A percentile compares a stretch with the other conserved stretches of the same genome.
These are phyloP conservation scores for Aquilaria agallochum DNA, from an alignment of 441 rosid species.

Conservation along the genomic window DNA sequence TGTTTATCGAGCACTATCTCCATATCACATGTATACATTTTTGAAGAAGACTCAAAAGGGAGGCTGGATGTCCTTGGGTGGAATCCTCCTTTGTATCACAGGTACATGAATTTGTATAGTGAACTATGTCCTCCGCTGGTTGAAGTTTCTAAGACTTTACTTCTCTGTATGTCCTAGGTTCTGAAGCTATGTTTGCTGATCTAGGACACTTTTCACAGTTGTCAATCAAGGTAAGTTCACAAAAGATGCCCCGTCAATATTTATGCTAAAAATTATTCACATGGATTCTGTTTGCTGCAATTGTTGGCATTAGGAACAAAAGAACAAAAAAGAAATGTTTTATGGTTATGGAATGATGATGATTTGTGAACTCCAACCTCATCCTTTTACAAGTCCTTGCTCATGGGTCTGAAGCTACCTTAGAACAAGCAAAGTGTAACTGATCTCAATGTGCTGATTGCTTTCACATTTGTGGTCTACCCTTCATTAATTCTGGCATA, in stretches of 20 bases:
- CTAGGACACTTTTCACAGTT: conserved; percentile 79
- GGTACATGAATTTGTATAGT: conserved; percentile 25
- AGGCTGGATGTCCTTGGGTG: conserved; percentile 83
- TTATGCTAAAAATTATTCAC: no score
- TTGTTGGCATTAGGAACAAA: no score
- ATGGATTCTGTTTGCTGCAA: no score
- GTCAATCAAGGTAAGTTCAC: conserved; percentile 49
- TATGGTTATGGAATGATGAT: no score
- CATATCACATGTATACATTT: conserved; percentile 66
- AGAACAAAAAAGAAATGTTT: no score
- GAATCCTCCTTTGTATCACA: conserved; percentile 63
- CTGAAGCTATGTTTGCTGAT: conserved; percentile 92
- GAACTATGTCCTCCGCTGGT: background rate
- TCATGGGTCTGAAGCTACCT: no score
- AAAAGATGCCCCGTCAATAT: no score
- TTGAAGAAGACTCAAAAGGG: conserved; percentile 56
- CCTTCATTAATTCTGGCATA: conserved; percentile 76
- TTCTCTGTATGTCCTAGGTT: conserved; percentile 33
- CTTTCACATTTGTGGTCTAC: conserved; percentile 68
- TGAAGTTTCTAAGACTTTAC: background rate
- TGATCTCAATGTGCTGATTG: conserved; percentile 8
- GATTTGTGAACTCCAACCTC: no score
- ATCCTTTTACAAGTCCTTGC: no score
- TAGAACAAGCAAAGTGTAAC: no score
- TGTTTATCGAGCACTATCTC: conserved; percentile 66